Conservation (phyloP, 1,284 basidiomycete species). For the Filobasidium uniguttulatum region DNA sequence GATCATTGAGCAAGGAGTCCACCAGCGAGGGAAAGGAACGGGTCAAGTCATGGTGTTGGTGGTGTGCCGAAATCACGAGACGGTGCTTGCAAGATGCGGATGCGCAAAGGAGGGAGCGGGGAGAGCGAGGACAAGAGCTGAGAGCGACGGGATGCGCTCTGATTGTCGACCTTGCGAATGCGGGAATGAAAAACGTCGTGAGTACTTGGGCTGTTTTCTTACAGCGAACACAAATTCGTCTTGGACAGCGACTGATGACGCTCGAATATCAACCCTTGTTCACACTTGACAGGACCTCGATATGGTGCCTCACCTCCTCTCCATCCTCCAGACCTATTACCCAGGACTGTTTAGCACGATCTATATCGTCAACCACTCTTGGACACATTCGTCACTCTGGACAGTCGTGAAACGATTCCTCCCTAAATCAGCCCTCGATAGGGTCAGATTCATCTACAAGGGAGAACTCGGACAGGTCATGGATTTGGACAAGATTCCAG, state of each 20-base stretch:
- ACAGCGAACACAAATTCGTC: not conserved
- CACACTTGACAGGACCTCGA: slow-evolving; percentile 50
- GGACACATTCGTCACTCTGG: slow-evolving; percentile 42
- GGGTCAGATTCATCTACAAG: slow-evolving; percentile 36
- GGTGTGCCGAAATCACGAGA: slow-evolving; percentile 28
- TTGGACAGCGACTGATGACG: not conserved
- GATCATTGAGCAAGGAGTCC: slow-evolving; percentile 15
- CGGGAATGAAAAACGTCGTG: slow-evolving; percentile 34
- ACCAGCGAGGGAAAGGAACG: slow-evolving; percentile 22
- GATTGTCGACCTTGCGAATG: slow-evolving; percentile 30
- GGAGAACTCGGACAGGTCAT: slow-evolving; percentile 22
- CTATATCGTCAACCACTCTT: slow-evolving; percentile 40
- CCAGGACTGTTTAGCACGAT: slow-evolving; percentile 34
- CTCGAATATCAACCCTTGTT: not conserved
- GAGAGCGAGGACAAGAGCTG: not conserved
- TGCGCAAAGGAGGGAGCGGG: not conserved
- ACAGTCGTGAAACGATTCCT: slow-evolving; percentile 38
- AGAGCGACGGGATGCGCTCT: slow-evolving; percentile 19
- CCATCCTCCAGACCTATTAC: slow-evolving; percentile 60
- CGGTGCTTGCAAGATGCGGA: slow-evolving; percentile 26
- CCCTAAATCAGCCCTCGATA: slow-evolving; percentile 38
- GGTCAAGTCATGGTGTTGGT: slow-evolving; percentile 33
- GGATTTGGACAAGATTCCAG: slow-evolving; percentile 23
- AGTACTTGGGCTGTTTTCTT: slow-evolving; percentile 10
- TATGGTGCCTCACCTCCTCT: slow-evolving; percentile 72